phyloP scores from a whole-genome alignment of 345 rosid species.

The Aquilaria sinensis region DNA sequence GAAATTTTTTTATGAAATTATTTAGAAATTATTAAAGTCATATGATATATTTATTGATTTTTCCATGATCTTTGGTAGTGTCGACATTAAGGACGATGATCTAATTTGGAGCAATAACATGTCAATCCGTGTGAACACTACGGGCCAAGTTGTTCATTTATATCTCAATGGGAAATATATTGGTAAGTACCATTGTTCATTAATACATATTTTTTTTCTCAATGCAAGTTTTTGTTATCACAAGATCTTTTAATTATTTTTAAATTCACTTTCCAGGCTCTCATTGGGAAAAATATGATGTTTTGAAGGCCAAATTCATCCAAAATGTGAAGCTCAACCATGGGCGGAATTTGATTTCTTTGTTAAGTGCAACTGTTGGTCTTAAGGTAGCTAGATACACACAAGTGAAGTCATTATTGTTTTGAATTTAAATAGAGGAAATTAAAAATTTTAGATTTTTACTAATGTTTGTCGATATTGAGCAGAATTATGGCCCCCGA shows the following conservation, averaged over 20 bases:
- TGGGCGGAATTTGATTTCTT: conserved; percentile 41
- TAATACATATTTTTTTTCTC: too few species aligned
- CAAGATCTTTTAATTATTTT: too few species aligned
- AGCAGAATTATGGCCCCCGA: conserved; percentile 41
- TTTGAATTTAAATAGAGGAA: too few species aligned
- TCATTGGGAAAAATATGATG: conserved; percentile 28
- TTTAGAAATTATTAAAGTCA: too few species aligned
- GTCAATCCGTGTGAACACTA: conserved; percentile 36
- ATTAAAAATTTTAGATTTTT: too few species aligned
- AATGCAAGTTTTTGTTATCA: too few species aligned
- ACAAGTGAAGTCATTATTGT: too few species aligned
- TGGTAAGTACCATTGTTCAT: not conserved
- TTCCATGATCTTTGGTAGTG: not conserved
- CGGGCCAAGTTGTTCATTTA: conserved; percentile 57
- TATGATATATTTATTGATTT: too few species aligned
- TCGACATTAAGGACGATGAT: conserved; percentile 33
- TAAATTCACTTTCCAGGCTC: conserved; percentile 23
- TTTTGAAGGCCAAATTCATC: conserved; percentile 29
- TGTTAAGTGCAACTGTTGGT: conserved; percentile 59
- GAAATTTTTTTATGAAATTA: too few species aligned
- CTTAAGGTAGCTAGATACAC: conserved; percentile 26
- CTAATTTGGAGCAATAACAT: conserved; percentile 33
- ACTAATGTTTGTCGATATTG: not conserved
- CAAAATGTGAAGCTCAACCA: conserved; percentile 24
- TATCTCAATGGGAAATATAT: conserved; percentile 47